A percentile compares a stretch with the other conserved stretches of the same genome.
Conservation (phyloP, 2,329 filamentous ascomycete species). For the Neofusicoccum ribis region DNA sequence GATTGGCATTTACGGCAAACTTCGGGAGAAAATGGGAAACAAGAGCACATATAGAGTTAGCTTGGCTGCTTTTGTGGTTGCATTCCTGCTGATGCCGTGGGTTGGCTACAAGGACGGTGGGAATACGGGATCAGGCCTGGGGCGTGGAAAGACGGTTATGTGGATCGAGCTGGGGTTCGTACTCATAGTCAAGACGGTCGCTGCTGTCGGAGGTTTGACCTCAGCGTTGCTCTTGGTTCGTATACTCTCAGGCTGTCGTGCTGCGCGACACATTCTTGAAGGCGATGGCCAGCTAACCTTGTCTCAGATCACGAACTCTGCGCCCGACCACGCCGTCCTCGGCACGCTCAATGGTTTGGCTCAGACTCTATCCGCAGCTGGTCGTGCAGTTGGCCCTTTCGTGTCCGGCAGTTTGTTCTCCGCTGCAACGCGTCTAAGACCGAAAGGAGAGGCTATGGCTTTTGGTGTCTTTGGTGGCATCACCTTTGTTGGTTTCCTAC, state of each 20-base stretch:
- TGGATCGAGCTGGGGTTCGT: conserved; percentile 79
- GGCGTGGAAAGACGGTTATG: conserved; percentile 67
- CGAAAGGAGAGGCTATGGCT: conserved; percentile 79
- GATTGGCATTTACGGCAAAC: conserved; percentile 74
- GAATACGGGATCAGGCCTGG: conserved; percentile 49
- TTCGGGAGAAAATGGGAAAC: conserved; percentile 81
- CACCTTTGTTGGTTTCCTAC: conserved; percentile 74
- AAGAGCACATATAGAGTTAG: conserved; percentile 79
- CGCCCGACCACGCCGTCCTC: conserved; percentile 79
- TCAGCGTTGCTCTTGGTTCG: conserved; percentile 83
- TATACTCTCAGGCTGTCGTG: conserved; percentile 22
- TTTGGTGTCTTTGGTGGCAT: conserved; percentile 89
- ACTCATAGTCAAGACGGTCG: conserved; percentile 85
- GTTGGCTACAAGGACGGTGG: conserved; percentile 72
- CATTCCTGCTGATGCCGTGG: conserved; percentile 86
- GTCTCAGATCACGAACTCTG: conserved; percentile 83
- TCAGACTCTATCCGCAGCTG: conserved; percentile 88
- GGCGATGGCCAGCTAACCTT: conserved; percentile 4
- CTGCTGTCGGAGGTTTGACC: conserved; percentile 83
- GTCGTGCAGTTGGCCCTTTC: conserved; percentile 84
- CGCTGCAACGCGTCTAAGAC: conserved; percentile 68
- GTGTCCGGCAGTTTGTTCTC: conserved; percentile 85
- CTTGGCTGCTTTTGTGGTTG: conserved; percentile 75
- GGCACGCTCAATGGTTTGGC: conserved; percentile 92
- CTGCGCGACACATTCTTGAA: neutral